These are phyloP conservation scores for Rhizopus sp. DNA, from an alignment of 371 early-diverging fungal species.

Conservation along the genomic window DNA sequence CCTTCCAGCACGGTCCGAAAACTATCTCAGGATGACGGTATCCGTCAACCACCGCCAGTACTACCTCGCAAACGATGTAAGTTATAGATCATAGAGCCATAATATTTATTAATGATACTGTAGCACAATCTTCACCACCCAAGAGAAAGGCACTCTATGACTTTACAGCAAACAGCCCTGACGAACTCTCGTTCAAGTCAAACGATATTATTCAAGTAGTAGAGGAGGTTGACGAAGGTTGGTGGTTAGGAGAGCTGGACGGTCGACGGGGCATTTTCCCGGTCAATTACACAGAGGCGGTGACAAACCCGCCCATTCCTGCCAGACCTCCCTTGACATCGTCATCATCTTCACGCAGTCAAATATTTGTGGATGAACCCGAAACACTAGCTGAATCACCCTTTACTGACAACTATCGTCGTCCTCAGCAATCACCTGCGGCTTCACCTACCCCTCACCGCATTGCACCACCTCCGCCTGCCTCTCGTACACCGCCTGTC, in stretches of 20 bases:
- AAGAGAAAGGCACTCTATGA: slow-evolving; percentile 59
- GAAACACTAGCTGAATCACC: not conserved
- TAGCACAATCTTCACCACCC: not conserved
- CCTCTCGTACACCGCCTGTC: slow-evolving; percentile 2
- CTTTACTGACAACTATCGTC: too few relatives aligned
- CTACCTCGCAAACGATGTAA: slow-evolving; percentile 21
- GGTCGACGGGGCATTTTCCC: slow-evolving; percentile 76
- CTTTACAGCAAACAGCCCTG: slow-evolving; percentile 65
- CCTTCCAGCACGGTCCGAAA: slow-evolving; percentile 4
- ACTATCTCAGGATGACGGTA: slow-evolving; percentile 4
- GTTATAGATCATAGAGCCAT: not conserved
- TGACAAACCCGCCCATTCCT: slow-evolving; percentile 11
- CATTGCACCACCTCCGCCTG: slow-evolving; percentile 10
- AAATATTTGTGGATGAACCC: not conserved
- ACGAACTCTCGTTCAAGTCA: slow-evolving; percentile 68
- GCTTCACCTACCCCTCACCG: slow-evolving; percentile 1
- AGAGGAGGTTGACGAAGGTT: slow-evolving; percentile 81
- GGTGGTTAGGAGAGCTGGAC: slow-evolving; percentile 84
- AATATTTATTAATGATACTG: not conserved
- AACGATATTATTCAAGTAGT: slow-evolving; percentile 76
- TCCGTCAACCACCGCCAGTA: slow-evolving; percentile 14
- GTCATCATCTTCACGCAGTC: not conserved
- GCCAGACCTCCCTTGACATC: not conserved
- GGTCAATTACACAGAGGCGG: slow-evolving; percentile 72
- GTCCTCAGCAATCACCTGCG: not conserved